Conservation (phyloP, 1,139 yeast species). For the Debaryomycetaceae sp. region DNA sequence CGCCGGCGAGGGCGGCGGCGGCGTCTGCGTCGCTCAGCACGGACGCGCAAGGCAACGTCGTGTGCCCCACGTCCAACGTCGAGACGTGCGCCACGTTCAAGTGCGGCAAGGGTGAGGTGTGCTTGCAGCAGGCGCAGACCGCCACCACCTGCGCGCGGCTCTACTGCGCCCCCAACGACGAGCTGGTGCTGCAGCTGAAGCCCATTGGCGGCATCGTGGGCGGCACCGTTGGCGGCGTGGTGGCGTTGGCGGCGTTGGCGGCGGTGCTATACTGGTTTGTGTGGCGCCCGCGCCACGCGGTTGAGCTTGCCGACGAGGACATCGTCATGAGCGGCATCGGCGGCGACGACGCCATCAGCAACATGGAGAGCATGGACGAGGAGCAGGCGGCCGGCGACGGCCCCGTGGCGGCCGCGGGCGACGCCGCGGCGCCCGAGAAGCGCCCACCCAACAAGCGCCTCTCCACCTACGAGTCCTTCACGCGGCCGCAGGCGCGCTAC, state of each 20-base stretch:
- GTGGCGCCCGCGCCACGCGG: constrained; percentile 24
- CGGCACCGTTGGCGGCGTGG: constrained; percentile 55
- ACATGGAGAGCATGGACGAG: constrained; percentile 11
- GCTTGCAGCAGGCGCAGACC: constrained; percentile 49
- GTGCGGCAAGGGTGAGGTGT: constrained; percentile 50
- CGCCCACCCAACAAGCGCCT: constrained; percentile 23
- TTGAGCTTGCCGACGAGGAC: constrained; percentile 16
- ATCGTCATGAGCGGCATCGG: constrained; percentile 19
- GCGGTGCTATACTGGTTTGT: constrained; percentile 31
- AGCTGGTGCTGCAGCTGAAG: constrained; percentile 10
- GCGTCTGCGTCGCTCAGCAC: constrained; percentile 1
- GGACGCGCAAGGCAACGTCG: too few species aligned
- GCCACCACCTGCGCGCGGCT: constrained; percentile 54
- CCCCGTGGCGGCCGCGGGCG: constrained; percentile 6
- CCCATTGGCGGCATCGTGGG: constrained; percentile 60
- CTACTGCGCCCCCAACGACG: constrained; percentile 37
- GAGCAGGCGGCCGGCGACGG: constrained; percentile 4
- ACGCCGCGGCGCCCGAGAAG: constrained; percentile 7
- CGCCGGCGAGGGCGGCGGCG: constrained; percentile 2
- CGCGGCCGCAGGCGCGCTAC: constrained; percentile 30
- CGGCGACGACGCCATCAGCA: constrained; percentile 13
- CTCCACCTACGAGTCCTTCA: constrained; percentile 44
- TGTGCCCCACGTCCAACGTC: constrained; percentile 25
- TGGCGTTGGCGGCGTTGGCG: constrained; percentile 29
- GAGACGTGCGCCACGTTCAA: constrained; percentile 6